phyloP scores from a whole-genome alignment of 2,329 filamentous ascomycete species.

The Hypoxylon sp. region DNA sequence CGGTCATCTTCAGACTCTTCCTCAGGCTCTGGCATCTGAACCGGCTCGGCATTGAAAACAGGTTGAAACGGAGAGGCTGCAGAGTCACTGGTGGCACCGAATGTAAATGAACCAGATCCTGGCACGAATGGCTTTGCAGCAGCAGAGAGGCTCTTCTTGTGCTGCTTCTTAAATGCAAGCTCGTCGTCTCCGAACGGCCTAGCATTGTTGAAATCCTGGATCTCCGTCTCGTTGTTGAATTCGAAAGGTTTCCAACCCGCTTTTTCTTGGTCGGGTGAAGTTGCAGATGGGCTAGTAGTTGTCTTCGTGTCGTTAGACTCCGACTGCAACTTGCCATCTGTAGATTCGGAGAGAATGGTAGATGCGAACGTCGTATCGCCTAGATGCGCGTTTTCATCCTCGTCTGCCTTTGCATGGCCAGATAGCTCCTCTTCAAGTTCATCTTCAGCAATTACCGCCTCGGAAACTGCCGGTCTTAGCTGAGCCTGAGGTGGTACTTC shows the following conservation, averaged over 20 bases:
- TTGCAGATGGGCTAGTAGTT: constrained; percentile 61
- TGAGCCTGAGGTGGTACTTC: constrained; percentile 46
- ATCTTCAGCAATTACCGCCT: constrained; percentile 16
- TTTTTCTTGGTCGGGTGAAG: constrained; percentile 59
- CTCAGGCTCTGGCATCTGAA: constrained; percentile 33
- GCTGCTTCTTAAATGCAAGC: constrained; percentile 51
- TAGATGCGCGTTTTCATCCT: constrained; percentile 54
- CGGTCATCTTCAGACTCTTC: constrained; percentile 45
- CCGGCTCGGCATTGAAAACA: constrained; percentile 40
- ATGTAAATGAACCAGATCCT: constrained; percentile 43
- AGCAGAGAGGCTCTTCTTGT: constrained; percentile 72
- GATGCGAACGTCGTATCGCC: constrained; percentile 64
- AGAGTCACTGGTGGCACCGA: constrained; percentile 46
- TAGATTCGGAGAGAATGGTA: constrained; percentile 60
- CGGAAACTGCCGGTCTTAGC: constrained; percentile 26
- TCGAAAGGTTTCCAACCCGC: constrained; percentile 69
- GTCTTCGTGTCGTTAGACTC: constrained; percentile 52
- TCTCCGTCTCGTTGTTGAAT: constrained; percentile 59
- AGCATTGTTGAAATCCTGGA: constrained; percentile 61
- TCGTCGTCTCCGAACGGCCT: constrained; percentile 57
- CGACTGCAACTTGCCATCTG: constrained; percentile 55
- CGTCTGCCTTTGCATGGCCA: constrained; percentile 45
- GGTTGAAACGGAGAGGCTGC: constrained; percentile 44
- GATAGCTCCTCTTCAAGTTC: constrained; percentile 46
- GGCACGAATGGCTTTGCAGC: constrained; percentile 74